Base-by-base conservation (phyloP, 2,329 filamentous ascomycete genomes). In the Sodiomyces alkalinus region DNA sequence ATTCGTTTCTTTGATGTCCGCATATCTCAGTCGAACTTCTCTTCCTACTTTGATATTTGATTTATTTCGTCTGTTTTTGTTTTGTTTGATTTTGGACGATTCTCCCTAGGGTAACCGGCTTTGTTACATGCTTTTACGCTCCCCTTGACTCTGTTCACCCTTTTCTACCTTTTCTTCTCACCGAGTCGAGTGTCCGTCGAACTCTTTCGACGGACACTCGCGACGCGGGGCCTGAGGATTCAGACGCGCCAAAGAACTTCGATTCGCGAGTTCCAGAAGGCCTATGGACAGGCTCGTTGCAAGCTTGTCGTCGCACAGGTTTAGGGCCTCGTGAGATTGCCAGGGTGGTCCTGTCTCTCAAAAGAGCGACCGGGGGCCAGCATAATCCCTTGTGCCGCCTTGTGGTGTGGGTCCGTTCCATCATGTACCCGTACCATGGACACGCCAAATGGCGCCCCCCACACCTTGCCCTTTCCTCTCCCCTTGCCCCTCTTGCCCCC, bases 341-440 rank as follows among this genome's bases (percentile, higher is more conserved):
- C 59, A 64, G 55, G 61, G 58, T 55, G 49, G 39, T 52, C 45
- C 48, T 58, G 63, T 67, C 67, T 67, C 63, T 66, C 56, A 52
- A 60, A 43, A 44, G 50, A 48, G 53, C 48, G 46, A 40, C 44
- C 41, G 42, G 46, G 45, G 22, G 41, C 23, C 23, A 25, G 23
- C 14, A 25, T 25, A 7, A 14, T 14, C 23, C 9, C 14, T 14
- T 25, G 14, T 9, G 14, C 8, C 14, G 14, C 14, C 7, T 11
- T 11, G 20, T 22, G 23, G 14, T 16, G 14, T 16, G 23, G 22
- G n/a, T n/a, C 22, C 14, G 22, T n/a, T n/a, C n/a, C 23, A 17
- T 25, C 23, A 9, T 25, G 23, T 10, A 14, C 13, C n/a, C n/a
- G 12, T 13, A 11, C 15, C 9, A n/a, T n/a, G n/a, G n/a, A n/a